These are phyloP conservation scores for Blastobotrys ciferrii DNA, from an alignment of 1,139 yeast species.

Conservation along the genomic window DNA sequence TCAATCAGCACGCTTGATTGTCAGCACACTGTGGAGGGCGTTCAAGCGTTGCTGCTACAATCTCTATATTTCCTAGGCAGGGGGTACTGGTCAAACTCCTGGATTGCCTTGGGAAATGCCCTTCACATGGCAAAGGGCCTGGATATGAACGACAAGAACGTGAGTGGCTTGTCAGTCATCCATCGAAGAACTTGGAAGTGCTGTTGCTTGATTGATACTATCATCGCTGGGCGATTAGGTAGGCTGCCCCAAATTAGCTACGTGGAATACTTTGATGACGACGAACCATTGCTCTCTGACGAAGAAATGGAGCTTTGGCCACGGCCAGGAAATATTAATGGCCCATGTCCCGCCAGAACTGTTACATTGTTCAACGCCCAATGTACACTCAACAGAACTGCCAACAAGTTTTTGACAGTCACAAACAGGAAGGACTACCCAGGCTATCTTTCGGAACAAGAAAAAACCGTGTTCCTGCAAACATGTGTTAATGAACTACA, in stretches of 20 bases:
- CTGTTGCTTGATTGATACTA: conserved; percentile 17
- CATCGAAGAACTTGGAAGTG: conserved; percentile 16
- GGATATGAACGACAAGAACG: neutral
- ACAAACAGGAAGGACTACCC: conserved; percentile 20
- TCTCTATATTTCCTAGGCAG: conserved; percentile 16
- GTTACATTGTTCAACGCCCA: conserved; percentile 20
- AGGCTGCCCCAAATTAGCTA: conserved; percentile 16
- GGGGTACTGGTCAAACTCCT: conserved; percentile 19
- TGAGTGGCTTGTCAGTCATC: neutral
- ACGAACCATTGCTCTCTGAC: conserved; percentile 11
- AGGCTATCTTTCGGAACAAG: conserved; percentile 8
- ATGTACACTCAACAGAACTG: conserved; percentile 17
- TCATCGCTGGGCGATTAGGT: conserved; percentile 17
- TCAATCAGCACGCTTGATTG: conserved; percentile 23
- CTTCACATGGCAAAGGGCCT: conserved; percentile 16
- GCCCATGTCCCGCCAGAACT: conserved; percentile 17
- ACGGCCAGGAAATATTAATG: conserved; percentile 5
- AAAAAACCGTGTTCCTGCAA: conserved; percentile 12
- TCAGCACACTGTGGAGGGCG: conserved; percentile 15
- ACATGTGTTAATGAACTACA: conserved; percentile 15
- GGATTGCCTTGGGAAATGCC: conserved; percentile 18
- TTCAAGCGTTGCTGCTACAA: conserved; percentile 16
- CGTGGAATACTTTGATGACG: conserved; percentile 12
- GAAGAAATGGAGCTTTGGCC: conserved; percentile 19
- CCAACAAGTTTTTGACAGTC: conserved; percentile 18